Conservation (phyloP, 2,329 filamentous ascomycete genomes). For the Raffaelea ambrosiae region DNA sequence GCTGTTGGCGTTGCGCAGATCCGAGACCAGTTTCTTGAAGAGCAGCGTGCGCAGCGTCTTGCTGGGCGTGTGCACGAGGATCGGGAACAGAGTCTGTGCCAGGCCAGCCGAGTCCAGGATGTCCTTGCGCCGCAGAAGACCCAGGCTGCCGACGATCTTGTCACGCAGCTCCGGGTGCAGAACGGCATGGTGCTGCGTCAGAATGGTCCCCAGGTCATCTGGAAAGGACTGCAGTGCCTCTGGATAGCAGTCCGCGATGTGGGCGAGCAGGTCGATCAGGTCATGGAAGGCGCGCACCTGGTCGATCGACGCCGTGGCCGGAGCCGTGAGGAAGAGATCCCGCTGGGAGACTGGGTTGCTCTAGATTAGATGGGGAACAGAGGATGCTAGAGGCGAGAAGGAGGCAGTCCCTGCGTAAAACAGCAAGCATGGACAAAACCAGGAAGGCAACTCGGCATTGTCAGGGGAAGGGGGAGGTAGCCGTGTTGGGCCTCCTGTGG, state of each 20-base stretch:
- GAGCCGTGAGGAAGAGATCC: constrained; percentile 83
- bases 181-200: constrained; percentile 72
- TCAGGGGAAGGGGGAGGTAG: too few relatives aligned
- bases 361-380: neutral
- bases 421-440: neutral
- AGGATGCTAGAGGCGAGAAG: neutral
- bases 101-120: constrained; percentile 78
- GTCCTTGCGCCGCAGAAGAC: constrained; percentile 82
- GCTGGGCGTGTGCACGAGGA: constrained; percentile 78
- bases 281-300: constrained; percentile 81
- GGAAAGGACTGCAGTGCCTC: constrained; percentile 70
- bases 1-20: constrained; percentile 78
- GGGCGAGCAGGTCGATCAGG: constrained; percentile 85
- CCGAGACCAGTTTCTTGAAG: constrained; percentile 83
- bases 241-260: constrained; percentile 90
- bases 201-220: constrained; percentile 69
- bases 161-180: constrained; percentile 81
- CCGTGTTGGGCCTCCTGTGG: too few relatives aligned
- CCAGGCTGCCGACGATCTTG: constrained; percentile 86
- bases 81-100: constrained; percentile 79
- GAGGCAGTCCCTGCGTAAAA: neutral
- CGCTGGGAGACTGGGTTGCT: constrained; percentile 54
- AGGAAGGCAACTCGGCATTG: too few relatives aligned
- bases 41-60: constrained; percentile 79
- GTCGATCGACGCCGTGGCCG: constrained; percentile 66